Conservation (phyloP, 2,329 filamentous ascomycete genomes). For the Emmonsiellopsis sp. region DNA sequence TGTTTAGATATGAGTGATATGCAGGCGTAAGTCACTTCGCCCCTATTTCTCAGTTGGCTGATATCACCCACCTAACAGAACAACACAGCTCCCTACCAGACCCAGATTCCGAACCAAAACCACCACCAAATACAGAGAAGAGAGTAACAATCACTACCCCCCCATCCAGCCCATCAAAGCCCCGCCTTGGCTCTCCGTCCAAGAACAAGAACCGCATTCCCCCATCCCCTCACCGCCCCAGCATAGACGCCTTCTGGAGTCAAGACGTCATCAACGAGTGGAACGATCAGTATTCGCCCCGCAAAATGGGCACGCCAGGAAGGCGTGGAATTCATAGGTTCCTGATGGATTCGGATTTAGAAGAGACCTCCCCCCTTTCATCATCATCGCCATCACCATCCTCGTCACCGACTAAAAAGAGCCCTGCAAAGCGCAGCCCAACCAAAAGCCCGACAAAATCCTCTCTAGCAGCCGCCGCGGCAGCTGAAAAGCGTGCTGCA, state of each 20-base stretch:
- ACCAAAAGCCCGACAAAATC: constrained; percentile 17
- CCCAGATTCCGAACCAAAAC: too few species aligned
- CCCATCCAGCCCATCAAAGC: constrained; percentile 34
- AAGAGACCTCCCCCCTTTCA: background rate
- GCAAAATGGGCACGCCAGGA: constrained; percentile 25
- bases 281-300: constrained; percentile 46
- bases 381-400: background rate
- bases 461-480: constrained; percentile 16
- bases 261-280: constrained; percentile 43
- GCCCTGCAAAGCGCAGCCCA: constrained; percentile 9
- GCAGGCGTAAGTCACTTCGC: background rate
- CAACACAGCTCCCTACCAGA: background rate
- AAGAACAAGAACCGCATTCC: constrained; percentile 37
- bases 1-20: background rate
- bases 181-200: constrained; percentile 37
- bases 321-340: constrained; percentile 10
- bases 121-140: background rate
- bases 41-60: background rate
- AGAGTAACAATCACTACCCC: constrained; percentile 25
- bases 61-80: background rate
- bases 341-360: constrained; percentile 27
- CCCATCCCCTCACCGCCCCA: constrained; percentile 40
- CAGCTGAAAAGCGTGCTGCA: constrained; percentile 24
- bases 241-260: constrained; percentile 46
- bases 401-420: background rate